These are phyloP conservation scores for Acanthamoeba royreba DNA, from an alignment of 208 protist genomes.

Conservation along the genomic window DNA sequence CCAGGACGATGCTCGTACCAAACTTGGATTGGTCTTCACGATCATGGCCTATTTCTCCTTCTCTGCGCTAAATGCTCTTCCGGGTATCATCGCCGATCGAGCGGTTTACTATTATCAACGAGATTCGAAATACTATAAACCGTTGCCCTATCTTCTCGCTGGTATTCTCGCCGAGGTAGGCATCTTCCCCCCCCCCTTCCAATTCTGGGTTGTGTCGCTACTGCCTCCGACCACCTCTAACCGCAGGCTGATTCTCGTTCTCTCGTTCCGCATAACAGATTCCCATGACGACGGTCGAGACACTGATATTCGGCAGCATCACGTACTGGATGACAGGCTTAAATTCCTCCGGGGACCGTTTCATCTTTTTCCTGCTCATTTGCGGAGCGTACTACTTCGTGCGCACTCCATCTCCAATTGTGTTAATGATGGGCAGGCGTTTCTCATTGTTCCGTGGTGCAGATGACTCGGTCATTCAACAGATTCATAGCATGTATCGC, in stretches of 20 bases:
- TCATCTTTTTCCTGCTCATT: too few species aligned
- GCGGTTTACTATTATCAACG: not conserved
- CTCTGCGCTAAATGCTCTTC: not conserved
- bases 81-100: not conserved
- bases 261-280: too few species aligned
- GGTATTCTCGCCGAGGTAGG: not conserved
- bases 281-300: too few species aligned
- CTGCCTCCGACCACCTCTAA: too few species aligned
- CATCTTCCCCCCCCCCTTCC: not conserved
- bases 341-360: too few species aligned
- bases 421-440: not conserved
- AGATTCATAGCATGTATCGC: not conserved
- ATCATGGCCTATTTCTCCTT: not conserved
- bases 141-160: not conserved
- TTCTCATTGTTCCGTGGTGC: too few species aligned
- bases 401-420: too few species aligned
- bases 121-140: not conserved
- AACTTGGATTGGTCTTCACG: constrained; percentile 27
- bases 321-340: too few species aligned
- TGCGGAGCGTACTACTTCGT: not conserved
- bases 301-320: too few species aligned
- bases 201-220: too few species aligned
- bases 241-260: too few species aligned
- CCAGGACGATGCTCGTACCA: too few species aligned
- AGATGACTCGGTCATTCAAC: not conserved